These are phyloP conservation scores for Luzula sylvatica DNA, from an alignment of 176 grass and related monocot genomes.

Conservation along the genomic window DNA sequence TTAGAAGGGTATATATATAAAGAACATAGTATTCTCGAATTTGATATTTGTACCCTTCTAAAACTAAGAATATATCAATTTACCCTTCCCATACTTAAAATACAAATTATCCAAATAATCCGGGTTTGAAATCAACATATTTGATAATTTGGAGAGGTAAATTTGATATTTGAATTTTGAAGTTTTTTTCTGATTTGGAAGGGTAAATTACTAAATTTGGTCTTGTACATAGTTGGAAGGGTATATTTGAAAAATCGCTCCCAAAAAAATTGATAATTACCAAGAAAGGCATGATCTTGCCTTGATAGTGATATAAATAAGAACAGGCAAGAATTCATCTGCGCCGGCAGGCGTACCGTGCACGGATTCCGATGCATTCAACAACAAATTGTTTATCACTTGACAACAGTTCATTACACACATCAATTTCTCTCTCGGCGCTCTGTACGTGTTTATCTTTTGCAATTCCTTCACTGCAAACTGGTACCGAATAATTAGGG, in stretches of 20 bases:
- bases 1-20: too few relatives aligned
- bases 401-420: conserved; percentile 90
- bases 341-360: conserved; percentile 53
- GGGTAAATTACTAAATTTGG: too few relatives aligned
- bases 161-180: too few relatives aligned
- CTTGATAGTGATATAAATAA: conserved; percentile 94
- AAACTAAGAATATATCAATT: too few relatives aligned
- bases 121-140: background rate
- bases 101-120: background rate
- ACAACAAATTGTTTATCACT: conserved; percentile 89
- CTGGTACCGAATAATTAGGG: conserved; percentile 23
- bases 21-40: too few relatives aligned
- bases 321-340: conserved; percentile 94
- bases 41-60: too few relatives aligned
- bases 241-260: too few relatives aligned
- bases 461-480: conserved; percentile 92
- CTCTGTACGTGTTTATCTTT: conserved; percentile 82
- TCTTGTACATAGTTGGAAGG: too few relatives aligned
- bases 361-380: conserved; percentile 66
- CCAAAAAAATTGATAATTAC: conserved; percentile 18
- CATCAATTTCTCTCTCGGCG: conserved; percentile 68
- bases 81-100: background rate
- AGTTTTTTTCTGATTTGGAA: too few relatives aligned
- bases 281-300: conserved; percentile 28
- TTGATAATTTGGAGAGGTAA: background rate